Evolutionary conservation across 306 rosid species (phyloP).

Genomic region (Quercus mongolica): DNA sequence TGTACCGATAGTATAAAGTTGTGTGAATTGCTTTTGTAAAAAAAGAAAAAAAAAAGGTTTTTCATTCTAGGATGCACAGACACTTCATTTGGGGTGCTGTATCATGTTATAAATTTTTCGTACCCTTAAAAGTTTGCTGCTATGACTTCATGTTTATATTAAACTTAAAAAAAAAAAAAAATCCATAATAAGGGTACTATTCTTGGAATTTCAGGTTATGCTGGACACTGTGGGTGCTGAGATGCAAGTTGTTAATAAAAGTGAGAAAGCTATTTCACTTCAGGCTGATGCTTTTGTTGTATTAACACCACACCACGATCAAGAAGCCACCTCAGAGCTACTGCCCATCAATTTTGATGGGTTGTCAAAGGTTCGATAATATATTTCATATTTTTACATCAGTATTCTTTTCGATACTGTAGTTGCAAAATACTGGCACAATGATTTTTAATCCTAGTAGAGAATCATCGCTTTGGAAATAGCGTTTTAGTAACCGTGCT

Average conservation of each 20-base stretch:
- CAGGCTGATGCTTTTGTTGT: constrained; percentile 55
- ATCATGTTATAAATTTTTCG: no score
- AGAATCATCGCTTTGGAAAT: no score
- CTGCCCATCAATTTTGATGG: constrained; percentile 89
- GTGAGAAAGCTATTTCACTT: constrained; percentile 59
- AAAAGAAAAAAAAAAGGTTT: no score
- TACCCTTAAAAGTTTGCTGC: neutral
- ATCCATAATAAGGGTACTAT: constrained; percentile 7
- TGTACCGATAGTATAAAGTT: no score
- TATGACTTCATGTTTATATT: neutral
- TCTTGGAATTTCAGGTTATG: constrained; percentile 55
- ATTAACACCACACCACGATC: constrained; percentile 63
- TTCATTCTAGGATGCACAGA: no score
- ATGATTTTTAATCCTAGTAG: no score
- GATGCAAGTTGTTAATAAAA: constrained; percentile 75
- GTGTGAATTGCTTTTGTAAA: no score
- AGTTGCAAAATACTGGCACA: no score
- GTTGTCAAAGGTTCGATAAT: constrained; percentile 61
- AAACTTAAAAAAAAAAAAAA: neutral
- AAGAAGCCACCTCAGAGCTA: constrained; percentile 74
- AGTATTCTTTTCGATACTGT: no score
- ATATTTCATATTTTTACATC: neutral
- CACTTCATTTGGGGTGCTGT: no score
- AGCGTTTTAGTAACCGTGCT: no score
- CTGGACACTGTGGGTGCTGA: constrained; percentile 87